Evolutionary conservation across 2,329 filamentous ascomycete genomes (phyloP), one percentile per base, ranked within the genome.

Genomic region (Apiospora koreana): DNA sequence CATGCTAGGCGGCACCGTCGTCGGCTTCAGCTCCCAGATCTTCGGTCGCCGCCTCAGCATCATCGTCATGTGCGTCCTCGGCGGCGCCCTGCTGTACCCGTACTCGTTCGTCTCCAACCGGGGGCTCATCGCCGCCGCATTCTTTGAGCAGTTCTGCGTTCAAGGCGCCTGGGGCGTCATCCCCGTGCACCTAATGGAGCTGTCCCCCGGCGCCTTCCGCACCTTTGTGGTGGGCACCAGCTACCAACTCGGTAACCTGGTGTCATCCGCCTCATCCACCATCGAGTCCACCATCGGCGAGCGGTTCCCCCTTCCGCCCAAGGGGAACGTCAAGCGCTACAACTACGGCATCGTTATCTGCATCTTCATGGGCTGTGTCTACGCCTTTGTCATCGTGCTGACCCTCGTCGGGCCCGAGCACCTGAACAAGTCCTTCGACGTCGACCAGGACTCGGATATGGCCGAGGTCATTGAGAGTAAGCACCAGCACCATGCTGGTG

Each of bases 311-410:
- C 85, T 97, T 3, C 85, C 90, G 0, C 83, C 88, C 0, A 87
- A 86, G 1, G 79, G 85, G 23, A 78, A 81, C 0, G 85, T 83
- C 0, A 79, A 81, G 42, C 79, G 92, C 3, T 94, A 92, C 79
- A 83, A 93, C 71, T 97, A 97, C 75, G 94, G 93, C 48, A 91
- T 91, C 75, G 94, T 97, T 12, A 95, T 97, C 73, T 94, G 91
- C 77, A 96, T 97, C 77, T 97, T 97, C 81, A 94, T 97, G 92
- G 94, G 87, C 0, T 94, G 92, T 74, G 94, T 97, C 1, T 97
- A 88, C 75, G 86, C 77, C 35, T 91, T 89, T 71, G 83, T 88
- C n/a, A 85, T 91, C 46, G 1, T 89, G 7, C 77, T 94, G 69
- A 91, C 91, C 0, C 79, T 93, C 0, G 58, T 93, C 3, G 92